These are phyloP conservation scores for Nidula niveotomentosa DNA, from an alignment of 1,284 basidiomycete genomes.

Conservation along the genomic window DNA sequence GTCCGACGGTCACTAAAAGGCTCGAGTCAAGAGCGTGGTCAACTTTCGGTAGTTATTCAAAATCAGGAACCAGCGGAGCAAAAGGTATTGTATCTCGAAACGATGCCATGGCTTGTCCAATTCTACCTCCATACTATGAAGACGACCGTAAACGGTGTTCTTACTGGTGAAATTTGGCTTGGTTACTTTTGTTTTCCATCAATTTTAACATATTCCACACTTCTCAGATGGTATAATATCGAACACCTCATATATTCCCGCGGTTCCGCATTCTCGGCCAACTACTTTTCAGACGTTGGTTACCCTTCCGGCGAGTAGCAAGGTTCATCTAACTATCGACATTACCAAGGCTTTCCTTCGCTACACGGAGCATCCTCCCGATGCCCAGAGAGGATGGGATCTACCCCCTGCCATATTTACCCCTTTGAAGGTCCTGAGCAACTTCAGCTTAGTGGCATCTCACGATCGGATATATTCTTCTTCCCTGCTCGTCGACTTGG, in stretches of 20 bases:
- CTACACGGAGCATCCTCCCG: constrained; percentile 95
- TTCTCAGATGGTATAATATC: constrained; percentile 56
- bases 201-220: constrained; percentile 6
- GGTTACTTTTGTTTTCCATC: background rate
- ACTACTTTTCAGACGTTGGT: constrained; percentile 74
- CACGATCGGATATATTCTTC: constrained; percentile 70
- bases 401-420: constrained; percentile 81
- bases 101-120: constrained; percentile 91
- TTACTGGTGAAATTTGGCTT: constrained; percentile 39
- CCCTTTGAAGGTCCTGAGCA: constrained; percentile 31
- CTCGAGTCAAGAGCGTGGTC: constrained; percentile 75
- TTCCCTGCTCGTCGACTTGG: constrained; percentile 83
- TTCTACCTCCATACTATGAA: constrained; percentile 85
- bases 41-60: constrained; percentile 66
- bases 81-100: constrained; percentile 80
- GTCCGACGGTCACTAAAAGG: constrained; percentile 76
- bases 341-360: constrained; percentile 86
- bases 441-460: constrained; percentile 6
- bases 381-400: constrained; percentile 95
- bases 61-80: constrained; percentile 60
- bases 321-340: constrained; percentile 68
- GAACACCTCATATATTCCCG: constrained; percentile 65
- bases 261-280: constrained; percentile 70
- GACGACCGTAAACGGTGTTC: constrained; percentile 37
- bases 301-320: constrained; percentile 67